Evolutionary conservation across 1,284 basidiomycete genomes (phyloP).

Genomic region (Schizopora paradoxa): DNA sequence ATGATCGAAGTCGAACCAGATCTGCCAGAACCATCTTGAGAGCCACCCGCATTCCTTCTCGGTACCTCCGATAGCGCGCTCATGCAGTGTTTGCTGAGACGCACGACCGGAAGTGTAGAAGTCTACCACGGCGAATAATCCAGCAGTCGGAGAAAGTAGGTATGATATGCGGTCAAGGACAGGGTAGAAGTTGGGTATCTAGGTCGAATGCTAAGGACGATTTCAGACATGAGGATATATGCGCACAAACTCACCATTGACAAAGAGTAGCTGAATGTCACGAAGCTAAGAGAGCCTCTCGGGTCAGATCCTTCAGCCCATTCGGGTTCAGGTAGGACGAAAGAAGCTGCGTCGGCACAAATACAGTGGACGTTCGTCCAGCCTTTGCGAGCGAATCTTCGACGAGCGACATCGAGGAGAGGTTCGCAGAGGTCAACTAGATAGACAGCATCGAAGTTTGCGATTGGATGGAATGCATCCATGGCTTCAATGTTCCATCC

Average conservation of each 20-base stretch:
- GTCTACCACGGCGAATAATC: constrained; percentile 71
- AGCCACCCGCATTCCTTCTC: constrained; percentile 71
- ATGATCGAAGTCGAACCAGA: constrained; percentile 61
- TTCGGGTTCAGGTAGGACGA: constrained; percentile 61
- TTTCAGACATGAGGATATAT: background rate
- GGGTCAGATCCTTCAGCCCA: constrained; percentile 48
- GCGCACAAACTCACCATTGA: constrained; percentile 51
- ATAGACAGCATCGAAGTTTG: constrained; percentile 67
- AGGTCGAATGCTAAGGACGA: constrained; percentile 1
- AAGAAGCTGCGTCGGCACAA: constrained; percentile 71
- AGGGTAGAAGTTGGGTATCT: constrained; percentile 71
- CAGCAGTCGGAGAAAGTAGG: constrained; percentile 59
- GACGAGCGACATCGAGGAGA: constrained; percentile 65
- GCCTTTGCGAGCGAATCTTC: constrained; percentile 62
- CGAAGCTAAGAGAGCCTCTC: constrained; percentile 52
- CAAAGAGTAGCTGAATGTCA: constrained; percentile 69
- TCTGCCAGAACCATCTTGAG: constrained; percentile 78
- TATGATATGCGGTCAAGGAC: constrained; percentile 69
- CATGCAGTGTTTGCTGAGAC: constrained; percentile 43
- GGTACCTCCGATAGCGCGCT: constrained; percentile 66
- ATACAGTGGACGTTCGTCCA: constrained; percentile 75
- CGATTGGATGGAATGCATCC: constrained; percentile 65
- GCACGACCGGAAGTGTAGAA: constrained; percentile 70
- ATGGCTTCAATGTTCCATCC: constrained; percentile 83
- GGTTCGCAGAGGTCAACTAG: constrained; percentile 75